phyloP scores from a whole-genome alignment of 2,329 filamentous ascomycete species.

The Verticillium albo-atrum region DNA sequence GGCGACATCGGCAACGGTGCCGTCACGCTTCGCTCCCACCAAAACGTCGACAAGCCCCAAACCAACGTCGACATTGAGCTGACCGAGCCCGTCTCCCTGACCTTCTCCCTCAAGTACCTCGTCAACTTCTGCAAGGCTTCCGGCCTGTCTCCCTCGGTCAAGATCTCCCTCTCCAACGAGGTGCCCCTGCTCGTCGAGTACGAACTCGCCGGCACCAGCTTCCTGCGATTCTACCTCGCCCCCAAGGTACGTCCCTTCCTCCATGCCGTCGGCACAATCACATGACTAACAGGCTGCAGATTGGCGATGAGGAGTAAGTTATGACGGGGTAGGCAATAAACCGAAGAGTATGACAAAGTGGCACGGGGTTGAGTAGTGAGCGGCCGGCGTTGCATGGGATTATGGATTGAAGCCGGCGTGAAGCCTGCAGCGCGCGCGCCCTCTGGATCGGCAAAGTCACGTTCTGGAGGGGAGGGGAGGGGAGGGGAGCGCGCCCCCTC shows the following conservation, averaged over 20 bases:
- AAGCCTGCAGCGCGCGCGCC: neutral
- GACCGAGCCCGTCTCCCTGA: constrained; percentile 86
- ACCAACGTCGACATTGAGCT: constrained; percentile 86
- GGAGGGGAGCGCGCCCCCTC: neutral
- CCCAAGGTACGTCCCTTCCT: constrained; percentile 69
- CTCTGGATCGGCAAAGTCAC: neutral
- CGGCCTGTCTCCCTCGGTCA: constrained; percentile 74
- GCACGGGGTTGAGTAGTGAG: neutral
- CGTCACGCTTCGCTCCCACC: constrained; percentile 85
- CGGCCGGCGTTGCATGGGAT: neutral
- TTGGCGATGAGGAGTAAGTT: constrained; percentile 34
- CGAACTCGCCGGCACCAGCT: constrained; percentile 72
- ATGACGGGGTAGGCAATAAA: constrained; percentile 3
- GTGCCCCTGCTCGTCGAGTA: constrained; percentile 97
- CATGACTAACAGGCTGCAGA: constrained; percentile 19
- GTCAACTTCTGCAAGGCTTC: constrained; percentile 99
- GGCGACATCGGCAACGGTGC: constrained; percentile 96
- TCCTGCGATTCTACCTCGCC: constrained; percentile 94
- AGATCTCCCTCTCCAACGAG: constrained; percentile 91
- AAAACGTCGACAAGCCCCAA: constrained; percentile 82
- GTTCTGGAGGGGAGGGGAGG: neutral
- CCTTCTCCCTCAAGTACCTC: constrained; percentile 98
- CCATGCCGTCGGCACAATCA: neutral
- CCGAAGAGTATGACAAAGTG: neutral
- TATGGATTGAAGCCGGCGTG: neutral